Conservation (phyloP, 306 rosid species). For the Cicer judaicum region DNA sequence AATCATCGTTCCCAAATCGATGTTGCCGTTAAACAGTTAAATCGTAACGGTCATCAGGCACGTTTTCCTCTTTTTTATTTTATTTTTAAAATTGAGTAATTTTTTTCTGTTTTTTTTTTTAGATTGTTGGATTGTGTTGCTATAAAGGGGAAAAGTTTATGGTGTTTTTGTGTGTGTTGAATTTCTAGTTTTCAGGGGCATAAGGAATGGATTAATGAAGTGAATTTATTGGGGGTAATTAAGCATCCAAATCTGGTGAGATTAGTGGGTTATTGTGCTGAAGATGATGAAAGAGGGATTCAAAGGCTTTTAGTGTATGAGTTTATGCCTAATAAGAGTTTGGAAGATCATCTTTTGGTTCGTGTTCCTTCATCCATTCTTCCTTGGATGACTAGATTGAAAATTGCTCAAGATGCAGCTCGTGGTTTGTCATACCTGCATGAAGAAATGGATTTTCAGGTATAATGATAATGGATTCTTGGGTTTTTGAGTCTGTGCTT, state of each 20-base stretch:
- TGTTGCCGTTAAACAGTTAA: constrained; percentile 91
- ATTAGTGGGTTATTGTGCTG: constrained; percentile 92
- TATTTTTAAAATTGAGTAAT: background rate
- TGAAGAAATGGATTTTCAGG: constrained; percentile 99
- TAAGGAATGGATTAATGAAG: constrained; percentile 96
- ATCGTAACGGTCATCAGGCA: constrained; percentile 96
- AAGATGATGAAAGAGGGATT: constrained; percentile 98
- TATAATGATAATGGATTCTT: constrained; percentile 14
- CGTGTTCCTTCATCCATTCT: constrained; percentile 62
- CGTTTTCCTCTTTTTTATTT: background rate
- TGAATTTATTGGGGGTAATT: constrained; percentile 84
- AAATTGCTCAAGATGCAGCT: constrained; percentile 86
- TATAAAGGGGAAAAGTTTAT: constrained; percentile 34
- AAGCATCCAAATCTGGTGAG: constrained; percentile 90
- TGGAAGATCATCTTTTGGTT: constrained; percentile 89
- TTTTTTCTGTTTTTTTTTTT: background rate
- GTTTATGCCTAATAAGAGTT: constrained; percentile 81
- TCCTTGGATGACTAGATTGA: constrained; percentile 74
- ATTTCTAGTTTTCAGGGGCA: constrained; percentile 90
- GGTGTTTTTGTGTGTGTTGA: constrained; percentile 37
- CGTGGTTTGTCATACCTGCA: constrained; percentile 93
- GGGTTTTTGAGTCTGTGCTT: background rate
- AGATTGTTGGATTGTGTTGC: background rate
- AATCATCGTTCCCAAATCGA: constrained; percentile 43
- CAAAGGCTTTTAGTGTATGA: constrained; percentile 93